These are phyloP conservation scores for Diaporthe citriasiana DNA, from an alignment of 2,329 filamentous ascomycete species.

Conservation along the genomic window DNA sequence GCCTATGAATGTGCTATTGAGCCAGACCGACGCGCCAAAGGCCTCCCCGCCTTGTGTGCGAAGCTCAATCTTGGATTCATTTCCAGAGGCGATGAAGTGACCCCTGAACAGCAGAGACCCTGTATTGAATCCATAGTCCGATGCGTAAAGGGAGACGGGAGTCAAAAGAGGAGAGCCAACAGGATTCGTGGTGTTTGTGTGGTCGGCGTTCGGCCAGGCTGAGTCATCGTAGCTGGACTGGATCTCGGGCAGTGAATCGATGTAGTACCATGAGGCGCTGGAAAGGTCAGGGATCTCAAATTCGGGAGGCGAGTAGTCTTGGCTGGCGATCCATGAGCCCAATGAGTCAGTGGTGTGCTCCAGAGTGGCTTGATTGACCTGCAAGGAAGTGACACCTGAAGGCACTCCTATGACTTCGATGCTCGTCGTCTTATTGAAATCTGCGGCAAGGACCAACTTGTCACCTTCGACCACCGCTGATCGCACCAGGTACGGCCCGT, in stretches of 20 bases:
- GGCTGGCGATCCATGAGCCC: slow-evolving; percentile 62
- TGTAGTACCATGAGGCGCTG: slow-evolving; percentile 74
- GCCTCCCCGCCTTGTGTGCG: slow-evolving; percentile 74
- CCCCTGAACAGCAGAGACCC: slow-evolving; percentile 77
- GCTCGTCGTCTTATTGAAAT: slow-evolving; percentile 77
- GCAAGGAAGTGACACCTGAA: slow-evolving; percentile 58
- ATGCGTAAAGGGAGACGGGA: slow-evolving; percentile 73
- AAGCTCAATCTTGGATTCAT: slow-evolving; percentile 68
- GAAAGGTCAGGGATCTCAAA: slow-evolving; percentile 71
- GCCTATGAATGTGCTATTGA: slow-evolving; percentile 72
- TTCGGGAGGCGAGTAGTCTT: slow-evolving; percentile 63
- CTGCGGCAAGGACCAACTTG: slow-evolving; percentile 75
- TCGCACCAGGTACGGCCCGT: slow-evolving; percentile 75
- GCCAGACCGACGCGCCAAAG: slow-evolving; percentile 75
- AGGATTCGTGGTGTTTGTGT: slow-evolving; percentile 71
- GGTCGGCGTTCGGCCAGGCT: slow-evolving; percentile 73
- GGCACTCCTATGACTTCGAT: slow-evolving; percentile 79
- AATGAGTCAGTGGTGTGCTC: slow-evolving; percentile 60
- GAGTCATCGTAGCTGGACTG: slow-evolving; percentile 75
- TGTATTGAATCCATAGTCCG: slow-evolving; percentile 79
- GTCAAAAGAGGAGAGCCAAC: slow-evolving; percentile 70
- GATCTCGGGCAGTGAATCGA: slow-evolving; percentile 81
- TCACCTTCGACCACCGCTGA: slow-evolving; percentile 68
- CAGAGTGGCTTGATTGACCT: slow-evolving; percentile 55
- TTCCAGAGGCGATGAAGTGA: slow-evolving; percentile 70